Percentiles rank a stretch among this genome's conserved stretches.
Evolutionary conservation across 257 asterid species (phyloP).

Genomic region (Mentha longifolia): DNA sequence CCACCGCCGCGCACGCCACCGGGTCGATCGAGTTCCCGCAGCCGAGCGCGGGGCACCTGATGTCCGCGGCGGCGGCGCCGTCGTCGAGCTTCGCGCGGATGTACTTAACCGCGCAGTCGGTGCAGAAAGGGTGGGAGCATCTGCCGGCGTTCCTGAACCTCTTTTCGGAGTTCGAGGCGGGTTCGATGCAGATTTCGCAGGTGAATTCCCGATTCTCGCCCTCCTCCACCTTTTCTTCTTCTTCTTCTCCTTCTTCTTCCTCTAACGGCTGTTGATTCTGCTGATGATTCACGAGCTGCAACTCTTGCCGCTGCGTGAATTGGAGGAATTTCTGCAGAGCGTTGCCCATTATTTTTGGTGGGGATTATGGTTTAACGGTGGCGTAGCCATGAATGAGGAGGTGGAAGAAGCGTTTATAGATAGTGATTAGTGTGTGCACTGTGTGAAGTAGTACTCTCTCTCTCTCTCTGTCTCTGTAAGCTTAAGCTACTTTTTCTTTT

Average conservation of each 20-base stretch:
- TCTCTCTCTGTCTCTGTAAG: background rate
- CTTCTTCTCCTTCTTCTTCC: background rate
- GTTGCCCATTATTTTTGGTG: conserved; percentile 36
- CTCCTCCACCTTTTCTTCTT: no score
- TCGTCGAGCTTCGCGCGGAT: conserved; percentile 64
- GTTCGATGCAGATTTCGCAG: conserved; percentile 74
- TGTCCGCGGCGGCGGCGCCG: conserved; percentile 44
- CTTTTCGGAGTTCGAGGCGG: conserved; percentile 25
- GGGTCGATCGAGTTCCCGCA: conserved; percentile 67
- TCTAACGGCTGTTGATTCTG: background rate
- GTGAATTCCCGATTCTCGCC: conserved; percentile 39
- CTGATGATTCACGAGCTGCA: background rate
- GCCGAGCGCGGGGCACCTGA: conserved; percentile 62
- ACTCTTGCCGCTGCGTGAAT: conserved; percentile 14
- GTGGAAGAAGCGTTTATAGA: conserved; percentile 20
- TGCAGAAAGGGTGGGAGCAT: conserved; percentile 70
- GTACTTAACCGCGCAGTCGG: conserved; percentile 66
- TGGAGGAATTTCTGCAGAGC: conserved; percentile 34
- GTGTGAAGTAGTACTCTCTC: background rate
- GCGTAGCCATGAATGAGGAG: conserved; percentile 14
- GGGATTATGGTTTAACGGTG: background rate
- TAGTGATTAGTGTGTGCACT: background rate
- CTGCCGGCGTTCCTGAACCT: conserved; percentile 30
- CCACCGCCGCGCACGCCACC: conserved; percentile 42
- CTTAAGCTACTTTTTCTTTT: background rate